phyloP scores from a whole-genome alignment of 495 filamentous ascomycete species.

The Penicillium nucicola region DNA sequence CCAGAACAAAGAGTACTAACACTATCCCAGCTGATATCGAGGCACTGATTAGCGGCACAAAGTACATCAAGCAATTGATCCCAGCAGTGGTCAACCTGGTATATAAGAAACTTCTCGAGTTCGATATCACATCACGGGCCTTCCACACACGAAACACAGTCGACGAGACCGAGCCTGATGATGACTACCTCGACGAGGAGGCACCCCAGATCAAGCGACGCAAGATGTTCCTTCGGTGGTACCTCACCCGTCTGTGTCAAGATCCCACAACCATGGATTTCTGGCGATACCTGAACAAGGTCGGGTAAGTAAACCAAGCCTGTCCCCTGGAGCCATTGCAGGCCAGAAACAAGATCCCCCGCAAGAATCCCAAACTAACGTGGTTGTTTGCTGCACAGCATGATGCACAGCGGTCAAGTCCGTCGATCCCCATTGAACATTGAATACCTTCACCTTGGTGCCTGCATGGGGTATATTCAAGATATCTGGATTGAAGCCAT shows the following conservation, averaged over 20 bases:
- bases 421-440: conserved; percentile 64
- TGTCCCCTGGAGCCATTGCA: not conserved
- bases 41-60: conserved; percentile 59
- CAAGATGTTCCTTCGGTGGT: conserved; percentile 73
- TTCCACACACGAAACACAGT: conserved; percentile 66
- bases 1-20: conserved; percentile 1
- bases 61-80: conserved; percentile 72
- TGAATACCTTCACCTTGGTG: conserved; percentile 74
- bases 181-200: conserved; percentile 58
- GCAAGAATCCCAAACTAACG: not conserved
- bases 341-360: not conserved
- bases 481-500: conserved; percentile 73
- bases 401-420: conserved; percentile 69
- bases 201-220: conserved; percentile 69
- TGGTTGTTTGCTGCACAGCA: conserved; percentile 28
- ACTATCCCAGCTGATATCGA: conserved; percentile 57
- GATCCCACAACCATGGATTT: conserved; percentile 71
- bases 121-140: conserved; percentile 70
- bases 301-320: conserved; percentile 45
- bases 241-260: conserved; percentile 64
- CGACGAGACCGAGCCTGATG: conserved; percentile 55
- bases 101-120: conserved; percentile 71
- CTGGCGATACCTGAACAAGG: conserved; percentile 77
- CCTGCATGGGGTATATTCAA: conserved; percentile 64
- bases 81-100: conserved; percentile 67